A percentile compares a stretch with the other conserved stretches of the same genome.
Conservation (phyloP, 768 basidiomycete species). For the Rossbeevera mucosa region DNA sequence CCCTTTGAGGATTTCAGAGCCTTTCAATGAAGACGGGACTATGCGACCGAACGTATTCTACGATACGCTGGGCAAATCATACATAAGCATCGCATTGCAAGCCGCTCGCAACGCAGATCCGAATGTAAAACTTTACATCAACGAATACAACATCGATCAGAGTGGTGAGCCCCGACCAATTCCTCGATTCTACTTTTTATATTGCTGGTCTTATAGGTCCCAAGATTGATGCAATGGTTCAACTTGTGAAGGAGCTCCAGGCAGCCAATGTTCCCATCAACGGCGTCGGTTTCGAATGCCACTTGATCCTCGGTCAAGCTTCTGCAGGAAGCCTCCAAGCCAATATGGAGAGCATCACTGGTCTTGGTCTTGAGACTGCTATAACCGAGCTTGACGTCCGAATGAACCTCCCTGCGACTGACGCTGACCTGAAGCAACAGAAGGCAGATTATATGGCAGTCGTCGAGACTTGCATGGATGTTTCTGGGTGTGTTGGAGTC, state of each 20-base stretch:
- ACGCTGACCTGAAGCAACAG: constrained; percentile 48
- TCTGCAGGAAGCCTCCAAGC: constrained; percentile 40
- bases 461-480: constrained; percentile 44
- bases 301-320: constrained; percentile 56
- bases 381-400: constrained; percentile 68
- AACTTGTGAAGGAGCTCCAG: constrained; percentile 47
- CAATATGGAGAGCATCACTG: constrained; percentile 49
- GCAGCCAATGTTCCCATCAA: constrained; percentile 49
- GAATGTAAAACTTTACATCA: constrained; percentile 31
- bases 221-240: constrained; percentile 48
- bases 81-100: constrained; percentile 45
- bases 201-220: constrained; percentile 1
- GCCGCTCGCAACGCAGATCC: constrained; percentile 29
- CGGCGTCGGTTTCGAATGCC: constrained; percentile 58
- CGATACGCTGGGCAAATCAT: constrained; percentile 42
- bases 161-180: constrained; percentile 12
- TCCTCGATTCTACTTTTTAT: background rate
- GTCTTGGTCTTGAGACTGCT: constrained; percentile 61
- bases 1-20: constrained; percentile 4
- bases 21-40: constrained; percentile 52
- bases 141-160: constrained; percentile 26
- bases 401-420: constrained; percentile 47
- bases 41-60: constrained; percentile 51
- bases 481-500: constrained; percentile 33
- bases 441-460: constrained; percentile 51